Percentiles rank a stretch among this genome's conserved stretches.
Evolutionary conservation across 805 yeast species (phyloP).

Genomic region (Starmerella riodocensis): DNA sequence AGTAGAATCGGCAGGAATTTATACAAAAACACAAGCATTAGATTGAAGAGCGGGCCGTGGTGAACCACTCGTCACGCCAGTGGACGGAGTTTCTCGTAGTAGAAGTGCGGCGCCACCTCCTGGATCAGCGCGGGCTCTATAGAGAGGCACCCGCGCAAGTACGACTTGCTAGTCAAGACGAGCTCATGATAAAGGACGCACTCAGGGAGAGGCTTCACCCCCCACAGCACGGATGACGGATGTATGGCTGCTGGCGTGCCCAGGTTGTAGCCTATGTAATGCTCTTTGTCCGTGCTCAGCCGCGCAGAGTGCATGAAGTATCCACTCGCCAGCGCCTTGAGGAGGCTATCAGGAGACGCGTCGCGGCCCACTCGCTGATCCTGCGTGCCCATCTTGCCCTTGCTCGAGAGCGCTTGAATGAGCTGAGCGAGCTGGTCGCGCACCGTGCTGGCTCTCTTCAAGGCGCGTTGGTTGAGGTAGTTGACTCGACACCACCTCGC

Average conservation of each 20-base stretch:
- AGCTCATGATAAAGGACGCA: conserved; percentile 72
- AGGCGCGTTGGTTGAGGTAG: conserved; percentile 64
- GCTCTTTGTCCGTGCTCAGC: conserved; percentile 39
- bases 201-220: conserved; percentile 63
- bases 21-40: neutral
- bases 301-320: conserved; percentile 55
- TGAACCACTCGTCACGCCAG: no score
- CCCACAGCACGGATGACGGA: conserved; percentile 67
- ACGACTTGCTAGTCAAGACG: conserved; percentile 75
- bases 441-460: conserved; percentile 69
- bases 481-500: conserved; percentile 68
- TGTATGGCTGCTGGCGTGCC: conserved; percentile 50
- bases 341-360: conserved; percentile 37
- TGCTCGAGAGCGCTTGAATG: conserved; percentile 39
- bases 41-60: neutral
- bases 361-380: conserved; percentile 20
- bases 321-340: conserved; percentile 50
- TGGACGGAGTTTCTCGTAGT: conserved; percentile 27
- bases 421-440: conserved; percentile 53
- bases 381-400: neutral
- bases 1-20: neutral
- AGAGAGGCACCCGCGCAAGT: conserved; percentile 67
- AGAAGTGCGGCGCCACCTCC: conserved; percentile 35
- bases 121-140: conserved; percentile 72
- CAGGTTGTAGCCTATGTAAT: conserved; percentile 28